phyloP scores from a whole-genome alignment of 768 basidiomycete species.

The Boletus fagicola region DNA sequence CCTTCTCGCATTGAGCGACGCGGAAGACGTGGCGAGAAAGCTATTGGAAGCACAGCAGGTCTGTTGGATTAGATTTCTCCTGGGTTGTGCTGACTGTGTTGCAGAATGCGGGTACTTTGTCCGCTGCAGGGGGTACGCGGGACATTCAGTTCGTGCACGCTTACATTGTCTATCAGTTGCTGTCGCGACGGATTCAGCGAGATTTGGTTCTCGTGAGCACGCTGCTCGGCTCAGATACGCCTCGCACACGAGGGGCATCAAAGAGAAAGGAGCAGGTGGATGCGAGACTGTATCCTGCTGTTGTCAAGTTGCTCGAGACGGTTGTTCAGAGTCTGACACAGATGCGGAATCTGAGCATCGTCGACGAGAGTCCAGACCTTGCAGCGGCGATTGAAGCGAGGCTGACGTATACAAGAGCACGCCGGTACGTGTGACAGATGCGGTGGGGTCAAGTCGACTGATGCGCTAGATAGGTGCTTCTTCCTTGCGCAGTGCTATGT shows the following conservation, averaged over 20 bases:
- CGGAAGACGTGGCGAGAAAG: constrained; percentile 79
- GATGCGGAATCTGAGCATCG: constrained; percentile 78
- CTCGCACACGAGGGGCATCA: constrained; percentile 21
- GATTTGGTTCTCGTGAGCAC: constrained; percentile 79
- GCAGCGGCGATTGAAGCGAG: constrained; percentile 76
- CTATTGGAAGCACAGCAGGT: constrained; percentile 86
- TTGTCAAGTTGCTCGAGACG: constrained; percentile 87
- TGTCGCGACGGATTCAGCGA: constrained; percentile 83
- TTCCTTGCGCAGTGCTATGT: constrained; percentile 78
- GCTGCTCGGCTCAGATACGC: constrained; percentile 47
- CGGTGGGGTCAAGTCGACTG: not conserved
- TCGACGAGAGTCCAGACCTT: constrained; percentile 86
- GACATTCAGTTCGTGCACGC: constrained; percentile 85
- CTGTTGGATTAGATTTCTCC: constrained; percentile 6
- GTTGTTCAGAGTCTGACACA: constrained; percentile 82
- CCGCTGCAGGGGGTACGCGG: constrained; percentile 47
- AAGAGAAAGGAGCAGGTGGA: constrained; percentile 55
- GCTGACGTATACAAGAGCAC: constrained; percentile 69
- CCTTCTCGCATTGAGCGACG: constrained; percentile 82
- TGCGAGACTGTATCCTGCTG: constrained; percentile 73
- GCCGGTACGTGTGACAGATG: constrained; percentile 47
- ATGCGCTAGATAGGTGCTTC: constrained; percentile 49
- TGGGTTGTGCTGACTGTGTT: constrained; percentile 12
- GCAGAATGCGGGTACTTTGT: constrained; percentile 42
- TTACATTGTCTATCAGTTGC: constrained; percentile 83